These are phyloP conservation scores for Euptelea pleiosperma DNA, from an alignment of 164 flowering plant genomes.

Conservation along the genomic window DNA sequence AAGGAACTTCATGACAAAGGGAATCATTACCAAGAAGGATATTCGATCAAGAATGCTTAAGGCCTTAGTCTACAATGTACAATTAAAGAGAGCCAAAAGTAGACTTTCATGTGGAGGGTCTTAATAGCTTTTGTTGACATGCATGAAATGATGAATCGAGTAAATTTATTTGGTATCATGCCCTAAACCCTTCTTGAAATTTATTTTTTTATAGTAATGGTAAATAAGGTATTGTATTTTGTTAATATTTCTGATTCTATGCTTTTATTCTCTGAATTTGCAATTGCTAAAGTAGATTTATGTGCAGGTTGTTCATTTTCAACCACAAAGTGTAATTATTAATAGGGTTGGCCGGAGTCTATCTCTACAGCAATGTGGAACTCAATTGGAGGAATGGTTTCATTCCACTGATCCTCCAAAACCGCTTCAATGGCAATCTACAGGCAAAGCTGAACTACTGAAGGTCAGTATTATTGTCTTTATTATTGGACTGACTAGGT, in stretches of 20 bases:
- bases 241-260: neutral
- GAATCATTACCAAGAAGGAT: too few species aligned
- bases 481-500: neutral
- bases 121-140: too few species aligned
- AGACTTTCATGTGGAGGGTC: too few species aligned
- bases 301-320: slow-evolving; percentile 88
- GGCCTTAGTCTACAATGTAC: too few species aligned
- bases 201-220: too few species aligned
- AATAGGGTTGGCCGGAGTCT: slow-evolving; percentile 71
- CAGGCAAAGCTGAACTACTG: slow-evolving; percentile 62
- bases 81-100: too few species aligned
- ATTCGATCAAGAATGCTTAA: too few species aligned
- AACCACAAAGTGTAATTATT: slow-evolving; percentile 72
- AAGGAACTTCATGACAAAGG: too few species aligned
- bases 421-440: slow-evolving; percentile 67
- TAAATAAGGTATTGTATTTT: too few species aligned
- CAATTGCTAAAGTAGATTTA: neutral
- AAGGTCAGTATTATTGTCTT: slow-evolving; percentile 45
- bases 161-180: too few species aligned
- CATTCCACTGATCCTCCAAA: slow-evolving; percentile 85
- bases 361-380: slow-evolving; percentile 74
- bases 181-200: too few species aligned
- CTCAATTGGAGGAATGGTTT: slow-evolving; percentile 56
- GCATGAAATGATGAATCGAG: too few species aligned
- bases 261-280: neutral